Base-by-base conservation (phyloP, 805 yeast species). In the Pichia deserticola region DNA sequence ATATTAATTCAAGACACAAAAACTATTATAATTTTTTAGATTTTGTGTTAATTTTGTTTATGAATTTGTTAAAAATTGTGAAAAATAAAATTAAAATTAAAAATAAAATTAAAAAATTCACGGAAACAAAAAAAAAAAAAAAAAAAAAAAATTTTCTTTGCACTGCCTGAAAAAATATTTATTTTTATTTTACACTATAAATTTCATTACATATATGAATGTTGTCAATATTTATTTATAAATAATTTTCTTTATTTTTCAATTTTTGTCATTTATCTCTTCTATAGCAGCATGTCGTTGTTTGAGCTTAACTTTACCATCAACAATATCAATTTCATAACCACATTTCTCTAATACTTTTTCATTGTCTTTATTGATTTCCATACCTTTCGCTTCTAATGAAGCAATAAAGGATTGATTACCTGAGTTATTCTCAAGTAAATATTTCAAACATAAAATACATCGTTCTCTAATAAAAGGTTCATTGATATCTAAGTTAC, bases 391-490 rank as follows among this genome's bases (percentile, higher is more conserved):
- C 0, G 97, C 96, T 62, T 92, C 97, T 51, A 92, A 64, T 36
- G 74, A 66, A 0, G 86, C 81, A 0, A 92, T 89, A 62, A 89
- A 80, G 1, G 75, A 71, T 65, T 92, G 97, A 63, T 92, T 93
- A 43, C 70, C 72, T 5, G 56, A 59, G 58, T 93, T 93, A 9
- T 76, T 72, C 28, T 78, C 76, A 13, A 92, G 66, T 34, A 89
- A 65, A 52, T 81, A 82, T 58, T 83, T 78, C 32, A 93, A 62
- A 60, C 97, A 88, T 7, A 92, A 67, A 35, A 93, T 86, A 1
- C 95, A 77, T 52, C 92, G 70, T 60, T 92, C 99, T 55, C 88
- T 84, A 50, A 86, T 83, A 57, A 76, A 92, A 0, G 97, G 98
- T 63, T 93, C 95, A 61, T 86, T 81, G 42, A 82, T 83, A 63